Percentiles rank a stretch among this genome's conserved stretches.
phyloP scores from a whole-genome alignment of 2,329 filamentous ascomycete genomes.

The Verticillium nubilum region DNA sequence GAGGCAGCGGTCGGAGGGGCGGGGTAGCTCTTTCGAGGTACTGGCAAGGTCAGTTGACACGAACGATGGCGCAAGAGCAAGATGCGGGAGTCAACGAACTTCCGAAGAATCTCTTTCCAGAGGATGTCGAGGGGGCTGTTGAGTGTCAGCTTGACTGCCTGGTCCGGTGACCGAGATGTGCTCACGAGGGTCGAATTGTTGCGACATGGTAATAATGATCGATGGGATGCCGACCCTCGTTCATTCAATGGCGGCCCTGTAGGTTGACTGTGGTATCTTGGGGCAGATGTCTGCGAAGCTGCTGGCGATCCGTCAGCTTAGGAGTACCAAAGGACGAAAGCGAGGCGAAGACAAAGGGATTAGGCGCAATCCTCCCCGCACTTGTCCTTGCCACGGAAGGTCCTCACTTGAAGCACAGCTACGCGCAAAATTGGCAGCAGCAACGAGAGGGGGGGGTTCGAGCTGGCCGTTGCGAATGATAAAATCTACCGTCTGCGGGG shows the following conservation, averaged over 20 bases:
- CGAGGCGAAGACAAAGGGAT: not conserved
- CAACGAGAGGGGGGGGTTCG: no score
- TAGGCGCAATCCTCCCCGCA: not conserved
- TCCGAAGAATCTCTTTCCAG: not conserved
- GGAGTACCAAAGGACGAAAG: not conserved
- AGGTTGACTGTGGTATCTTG: not conserved
- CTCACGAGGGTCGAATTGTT: not conserved
- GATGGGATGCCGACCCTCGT: not conserved
- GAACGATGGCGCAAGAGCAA: not conserved
- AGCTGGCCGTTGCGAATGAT: no score
- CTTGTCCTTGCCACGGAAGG: not conserved
- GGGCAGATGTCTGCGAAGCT: not conserved
- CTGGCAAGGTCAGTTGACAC: slow-evolving; percentile 6
- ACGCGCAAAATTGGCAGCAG: not conserved
- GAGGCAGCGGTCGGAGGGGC: slow-evolving; percentile 30
- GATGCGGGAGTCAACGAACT: not conserved
- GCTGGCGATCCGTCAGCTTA: not conserved
- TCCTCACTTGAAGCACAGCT: not conserved
- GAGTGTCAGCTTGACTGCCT: not conserved
- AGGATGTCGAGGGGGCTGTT: not conserved
- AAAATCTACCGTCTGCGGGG: no score
- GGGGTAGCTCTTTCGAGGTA: slow-evolving; percentile 31
- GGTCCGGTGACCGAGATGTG: not conserved
- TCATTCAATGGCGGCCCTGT: not conserved
- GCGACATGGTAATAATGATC: not conserved